Evolutionary conservation across 1,284 basidiomycete genomes (phyloP), one percentile per base, ranked within the genome.

Genomic region (Fomitopsis betulina): DNA sequence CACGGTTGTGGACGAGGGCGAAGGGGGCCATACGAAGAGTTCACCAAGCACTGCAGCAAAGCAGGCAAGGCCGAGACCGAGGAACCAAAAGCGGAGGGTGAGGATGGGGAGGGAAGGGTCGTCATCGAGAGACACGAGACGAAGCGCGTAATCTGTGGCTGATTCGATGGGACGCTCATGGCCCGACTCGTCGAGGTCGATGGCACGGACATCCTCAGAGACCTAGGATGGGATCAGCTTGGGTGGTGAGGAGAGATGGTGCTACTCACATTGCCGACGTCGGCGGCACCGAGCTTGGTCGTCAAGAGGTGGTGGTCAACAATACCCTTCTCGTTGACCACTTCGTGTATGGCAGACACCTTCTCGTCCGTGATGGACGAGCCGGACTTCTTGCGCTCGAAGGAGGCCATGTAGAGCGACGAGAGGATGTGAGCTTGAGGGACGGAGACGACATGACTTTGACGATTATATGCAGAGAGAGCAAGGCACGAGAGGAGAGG

Each of bases 31-130:
- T 65, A 81, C 80, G 67, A 84, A 83, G 58, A 83, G 80, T 64
- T 82, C 80, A n/a, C 81, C 82, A 9, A 85, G 73, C 5, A 84
- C 81, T 35, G 82, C 75, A 17, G 78, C 81, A 67, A 85, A 82
- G 62, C 79, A 80, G 9, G 80, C 74, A 2, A 84, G 73, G 5
- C 82, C 72, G 27, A 78, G 57, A 55, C 78, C 76, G 55, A 79
- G 69, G 69, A 81, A 76, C 68, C 83, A 69, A 74, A 72, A 70
- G 66, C 83, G 71, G 68, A 80, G 76, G 7, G 80, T 80, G 63
- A 73, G 69, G 15, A 77, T 72, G 17, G 79, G 82, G 30, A 84
- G 72, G 0, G 75, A 72, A 2, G 81, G 80, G 68, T 87, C 85
- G 65, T 88, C 85, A 23, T 82, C 80, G 27, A 83, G 71, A 5